Evolutionary conservation across 2,329 filamentous ascomycete genomes (phyloP).

Genomic region (Chalaropsis ovoidea): DNA sequence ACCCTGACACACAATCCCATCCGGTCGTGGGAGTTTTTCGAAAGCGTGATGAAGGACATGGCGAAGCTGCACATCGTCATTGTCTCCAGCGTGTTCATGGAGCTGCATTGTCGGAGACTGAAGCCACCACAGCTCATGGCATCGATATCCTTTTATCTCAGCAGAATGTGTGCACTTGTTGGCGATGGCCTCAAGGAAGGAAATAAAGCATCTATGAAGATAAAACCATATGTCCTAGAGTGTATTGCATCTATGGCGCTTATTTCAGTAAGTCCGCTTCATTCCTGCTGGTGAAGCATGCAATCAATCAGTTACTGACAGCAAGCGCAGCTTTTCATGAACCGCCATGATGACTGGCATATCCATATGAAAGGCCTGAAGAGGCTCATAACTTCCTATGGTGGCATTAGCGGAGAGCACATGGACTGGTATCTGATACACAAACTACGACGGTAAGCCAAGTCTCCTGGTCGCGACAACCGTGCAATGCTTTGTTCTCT

Average conservation of each 20-base stretch:
- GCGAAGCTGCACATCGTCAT: slow-evolving; percentile 24
- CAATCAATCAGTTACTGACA: neutral
- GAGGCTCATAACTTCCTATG: slow-evolving; percentile 21
- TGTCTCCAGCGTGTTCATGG: slow-evolving; percentile 24
- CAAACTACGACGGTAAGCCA: slow-evolving; percentile 24
- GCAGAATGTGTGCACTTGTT: slow-evolving; percentile 24
- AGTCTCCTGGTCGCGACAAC: neutral
- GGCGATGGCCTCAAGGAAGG: slow-evolving; percentile 23
- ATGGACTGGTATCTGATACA: slow-evolving; percentile 25
- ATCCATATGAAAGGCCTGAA: slow-evolving; percentile 25
- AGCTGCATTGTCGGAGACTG: slow-evolving; percentile 24
- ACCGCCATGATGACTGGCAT: slow-evolving; percentile 24
- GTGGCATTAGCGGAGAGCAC: slow-evolving; percentile 16
- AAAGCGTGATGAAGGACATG: slow-evolving; percentile 23
- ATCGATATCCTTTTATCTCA: slow-evolving; percentile 24
- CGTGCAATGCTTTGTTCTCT: neutral
- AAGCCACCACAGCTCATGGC: slow-evolving; percentile 21
- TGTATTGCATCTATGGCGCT: slow-evolving; percentile 25
- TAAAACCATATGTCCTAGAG: slow-evolving; percentile 23
- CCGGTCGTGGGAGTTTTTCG: slow-evolving; percentile 23
- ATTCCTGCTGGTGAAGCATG: neutral
- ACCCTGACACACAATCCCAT: too few species aligned
- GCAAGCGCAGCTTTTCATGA: slow-evolving; percentile 19
- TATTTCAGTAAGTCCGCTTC: slow-evolving; percentile 21
- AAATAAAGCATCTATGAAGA: slow-evolving; percentile 20